Evolutionary conservation across 257 asterid genomes (phyloP), one percentile per base, ranked within the genome.

Genomic region (Nicotiana paniculata): DNA sequence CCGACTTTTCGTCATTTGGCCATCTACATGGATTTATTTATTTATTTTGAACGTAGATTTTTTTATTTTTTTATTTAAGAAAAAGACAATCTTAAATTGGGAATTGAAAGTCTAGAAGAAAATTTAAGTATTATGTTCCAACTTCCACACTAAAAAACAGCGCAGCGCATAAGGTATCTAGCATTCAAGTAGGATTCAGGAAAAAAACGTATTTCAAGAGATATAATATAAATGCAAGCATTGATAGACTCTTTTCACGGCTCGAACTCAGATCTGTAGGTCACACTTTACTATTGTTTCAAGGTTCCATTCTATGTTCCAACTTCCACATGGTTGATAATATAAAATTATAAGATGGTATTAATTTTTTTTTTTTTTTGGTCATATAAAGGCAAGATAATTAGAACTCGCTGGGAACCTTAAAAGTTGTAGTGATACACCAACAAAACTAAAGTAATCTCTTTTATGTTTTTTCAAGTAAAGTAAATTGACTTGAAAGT

Each of bases 201-300:
- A 1, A 39, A 39, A 39, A 1, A 1, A 0, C 0, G 48, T 0
- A 1, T 2, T 0, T 0, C 0, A 39, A 2, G 10, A 0, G 0
- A 21, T 6, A 39, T 39, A 1, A 39, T 6, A 39, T 1, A 39
- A 39, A 39, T 39, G 2, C 10, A 43, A 8, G 0, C 0, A 43
- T 8, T 43, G 8, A 2, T 43, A 0, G 2, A 21, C 0, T 21
- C 3, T 8, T 0, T 0, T 43, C 7, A 43, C 3, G 11, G 1
- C 11, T 43, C 51, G 11, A 43, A 1, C 7, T 39, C 48, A 39
- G 9, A 6, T 0, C 3, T 39, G 1, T 39, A 39, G 6, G 1
- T 37, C 1, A 37, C 1, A 37, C 0, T 37, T 37, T 37, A 37
- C 2, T 9, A 37, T 1, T 37, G 2, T 1, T 6, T 0, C 9